Percentiles rank a stretch among this genome's conserved stretches.
Conservation (phyloP, 2,329 filamentous ascomycete species). For the Drechslerella coelobrocha region DNA sequence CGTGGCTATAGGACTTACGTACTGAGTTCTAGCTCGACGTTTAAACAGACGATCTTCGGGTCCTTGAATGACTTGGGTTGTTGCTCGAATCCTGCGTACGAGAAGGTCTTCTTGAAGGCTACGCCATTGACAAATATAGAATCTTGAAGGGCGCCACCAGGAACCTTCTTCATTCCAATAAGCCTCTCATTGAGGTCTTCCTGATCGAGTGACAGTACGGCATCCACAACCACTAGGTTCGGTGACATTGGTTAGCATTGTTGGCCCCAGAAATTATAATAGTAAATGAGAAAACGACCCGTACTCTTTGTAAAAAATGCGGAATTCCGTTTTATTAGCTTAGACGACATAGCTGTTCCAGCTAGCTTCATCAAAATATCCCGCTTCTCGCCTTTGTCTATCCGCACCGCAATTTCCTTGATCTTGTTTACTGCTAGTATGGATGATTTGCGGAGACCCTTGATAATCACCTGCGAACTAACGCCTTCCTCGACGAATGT, state of each 20-base stretch:
- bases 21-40: slow-evolving; percentile 93
- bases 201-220: slow-evolving; percentile 92
- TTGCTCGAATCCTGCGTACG: slow-evolving; percentile 98
- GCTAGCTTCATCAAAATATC: slow-evolving; percentile 90
- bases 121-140: slow-evolving; percentile 97
- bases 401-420: slow-evolving; percentile 92
- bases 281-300: slow-evolving; percentile 56
- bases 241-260: slow-evolving; percentile 14
- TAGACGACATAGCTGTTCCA: slow-evolving; percentile 97
- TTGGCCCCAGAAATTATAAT: background rate
- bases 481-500: slow-evolving; percentile 96
- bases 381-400: slow-evolving; percentile 79
- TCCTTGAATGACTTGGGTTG: slow-evolving; percentile 94
- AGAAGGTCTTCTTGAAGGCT: slow-evolving; percentile 99
- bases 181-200: slow-evolving; percentile 97
- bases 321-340: slow-evolving; percentile 96
- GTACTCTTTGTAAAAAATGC: slow-evolving; percentile 96
- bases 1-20: slow-evolving; percentile 19
- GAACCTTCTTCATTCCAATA: slow-evolving; percentile 98
- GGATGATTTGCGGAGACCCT: slow-evolving; percentile 86
- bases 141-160: slow-evolving; percentile 92
- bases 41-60: slow-evolving; percentile 95
- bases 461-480: slow-evolving; percentile 96
- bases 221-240: slow-evolving; percentile 87
- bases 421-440: slow-evolving; percentile 97